phyloP scores from a whole-genome alignment of 2,329 filamentous ascomycete species.

The Aspergillus udagawae region DNA sequence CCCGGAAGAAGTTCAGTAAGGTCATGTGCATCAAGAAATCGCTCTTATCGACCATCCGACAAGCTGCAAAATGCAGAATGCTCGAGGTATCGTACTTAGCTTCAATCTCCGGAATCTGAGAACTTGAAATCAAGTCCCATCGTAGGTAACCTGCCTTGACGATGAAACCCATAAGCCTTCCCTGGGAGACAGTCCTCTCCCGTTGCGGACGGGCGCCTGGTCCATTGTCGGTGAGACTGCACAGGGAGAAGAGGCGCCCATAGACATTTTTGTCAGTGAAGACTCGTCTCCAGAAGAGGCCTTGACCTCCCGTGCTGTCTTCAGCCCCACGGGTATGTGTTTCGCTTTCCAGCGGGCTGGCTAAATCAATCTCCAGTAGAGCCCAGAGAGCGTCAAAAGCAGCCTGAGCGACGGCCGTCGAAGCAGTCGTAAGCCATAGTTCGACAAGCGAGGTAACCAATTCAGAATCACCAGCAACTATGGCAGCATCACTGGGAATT shows the following conservation, averaged over 20 bases:
- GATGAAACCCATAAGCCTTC: slow-evolving; percentile 56
- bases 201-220: slow-evolving; percentile 43
- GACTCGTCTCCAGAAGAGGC: slow-evolving; percentile 58
- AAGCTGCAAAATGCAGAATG: slow-evolving; percentile 53
- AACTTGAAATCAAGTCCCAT: slow-evolving; percentile 50
- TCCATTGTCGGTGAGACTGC: slow-evolving; percentile 41
- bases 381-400: slow-evolving; percentile 51
- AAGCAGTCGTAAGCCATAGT: slow-evolving; percentile 55
- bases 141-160: slow-evolving; percentile 51
- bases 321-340: slow-evolving; percentile 17
- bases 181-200: slow-evolving; percentile 58
- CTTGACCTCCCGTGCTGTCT: slow-evolving; percentile 39
- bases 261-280: slow-evolving; percentile 60
- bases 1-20: slow-evolving; percentile 54
- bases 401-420: slow-evolving; percentile 53
- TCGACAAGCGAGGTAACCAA: slow-evolving; percentile 53
- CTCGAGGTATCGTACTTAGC: slow-evolving; percentile 35
- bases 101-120: slow-evolving; percentile 53
- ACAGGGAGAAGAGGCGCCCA: slow-evolving; percentile 52
- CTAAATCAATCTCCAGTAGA: slow-evolving; percentile 50
- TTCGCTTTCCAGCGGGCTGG: slow-evolving; percentile 27
- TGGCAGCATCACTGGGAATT: slow-evolving; percentile 52
- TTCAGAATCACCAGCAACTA: slow-evolving; percentile 54
- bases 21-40: slow-evolving; percentile 60
- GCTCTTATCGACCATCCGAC: slow-evolving; percentile 54